Evolutionary conservation across 192 early-diverging fungal genomes (phyloP).

Genomic region (Backusella luteola): DNA sequence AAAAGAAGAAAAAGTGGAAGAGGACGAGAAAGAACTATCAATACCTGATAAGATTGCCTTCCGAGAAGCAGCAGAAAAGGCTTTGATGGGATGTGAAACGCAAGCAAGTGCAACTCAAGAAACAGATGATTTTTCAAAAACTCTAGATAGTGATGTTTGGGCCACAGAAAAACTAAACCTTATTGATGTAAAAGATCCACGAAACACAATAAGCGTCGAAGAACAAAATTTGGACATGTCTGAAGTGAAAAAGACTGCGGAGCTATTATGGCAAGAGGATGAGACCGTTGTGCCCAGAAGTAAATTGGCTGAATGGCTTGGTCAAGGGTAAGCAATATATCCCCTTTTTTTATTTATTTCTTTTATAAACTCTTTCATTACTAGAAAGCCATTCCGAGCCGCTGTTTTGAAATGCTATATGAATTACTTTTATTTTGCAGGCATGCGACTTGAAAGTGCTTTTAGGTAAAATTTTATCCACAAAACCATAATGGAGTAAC

Average conservation of each 20-base stretch:
- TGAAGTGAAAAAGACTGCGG: constrained; percentile 19
- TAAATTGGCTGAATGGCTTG: constrained; percentile 46
- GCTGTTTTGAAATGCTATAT: constrained; percentile 69
- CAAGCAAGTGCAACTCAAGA: background rate
- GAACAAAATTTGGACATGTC: background rate
- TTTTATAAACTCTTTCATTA: background rate
- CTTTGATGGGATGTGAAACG: background rate
- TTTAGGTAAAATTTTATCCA: constrained; percentile 49
- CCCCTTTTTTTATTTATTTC: background rate
- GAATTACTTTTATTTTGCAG: constrained; percentile 70
- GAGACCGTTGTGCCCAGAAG: constrained; percentile 38
- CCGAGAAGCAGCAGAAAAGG: background rate
- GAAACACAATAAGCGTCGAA: background rate
- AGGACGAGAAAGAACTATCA: constrained; percentile 1
- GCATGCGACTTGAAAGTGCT: constrained; percentile 72
- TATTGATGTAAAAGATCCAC: constrained; percentile 11
- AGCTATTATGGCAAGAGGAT: constrained; percentile 39
- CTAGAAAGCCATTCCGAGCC: constrained; percentile 48
- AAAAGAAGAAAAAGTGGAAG: background rate
- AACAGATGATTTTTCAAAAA: constrained; percentile 14
- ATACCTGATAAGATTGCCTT: background rate
- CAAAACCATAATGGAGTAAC: too few species aligned
- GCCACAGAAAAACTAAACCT: background rate
- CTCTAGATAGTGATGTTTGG: constrained; percentile 7
- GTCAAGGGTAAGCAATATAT: constrained; percentile 30